These are phyloP conservation scores for Fusarium sp. DNA, from an alignment of 2,329 filamentous ascomycete species.

Conservation along the genomic window DNA sequence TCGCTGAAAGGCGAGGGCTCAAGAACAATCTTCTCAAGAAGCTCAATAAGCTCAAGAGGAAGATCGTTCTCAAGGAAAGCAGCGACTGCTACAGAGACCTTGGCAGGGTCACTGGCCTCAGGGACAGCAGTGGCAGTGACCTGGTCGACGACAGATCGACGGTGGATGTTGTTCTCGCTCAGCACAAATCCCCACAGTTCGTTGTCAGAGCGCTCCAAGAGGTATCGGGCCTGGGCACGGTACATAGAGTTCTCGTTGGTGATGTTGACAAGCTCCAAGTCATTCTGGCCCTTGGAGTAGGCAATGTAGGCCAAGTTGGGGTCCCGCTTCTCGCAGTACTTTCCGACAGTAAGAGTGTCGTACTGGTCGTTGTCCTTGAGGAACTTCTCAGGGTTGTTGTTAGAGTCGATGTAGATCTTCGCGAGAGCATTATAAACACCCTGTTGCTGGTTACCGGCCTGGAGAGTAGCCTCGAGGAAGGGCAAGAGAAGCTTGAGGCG, in stretches of 20 bases:
- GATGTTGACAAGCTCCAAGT: slow-evolving; percentile 95
- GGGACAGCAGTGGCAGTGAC: slow-evolving; percentile 96
- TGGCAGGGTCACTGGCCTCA: slow-evolving; percentile 90
- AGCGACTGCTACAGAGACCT: slow-evolving; percentile 94
- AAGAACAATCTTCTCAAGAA: slow-evolving; percentile 99
- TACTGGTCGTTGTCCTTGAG: slow-evolving; percentile 98
- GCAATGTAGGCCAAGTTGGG: slow-evolving; percentile 95
- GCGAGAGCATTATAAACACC: slow-evolving; percentile 97
- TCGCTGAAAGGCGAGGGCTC: slow-evolving; percentile 99
- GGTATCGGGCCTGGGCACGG: slow-evolving; percentile 94
- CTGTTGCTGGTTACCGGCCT: slow-evolving; percentile 92
- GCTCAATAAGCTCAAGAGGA: slow-evolving; percentile 93
- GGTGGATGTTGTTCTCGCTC: slow-evolving; percentile 94
- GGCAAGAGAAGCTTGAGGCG: slow-evolving; percentile 94
- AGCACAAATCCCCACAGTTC: slow-evolving; percentile 97
- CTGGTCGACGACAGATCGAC: slow-evolving; percentile 93
- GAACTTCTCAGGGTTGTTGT: slow-evolving; percentile 98
- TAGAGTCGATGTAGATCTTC: slow-evolving; percentile 99
- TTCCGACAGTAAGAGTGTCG: slow-evolving; percentile 90
- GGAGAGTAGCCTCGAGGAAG: slow-evolving; percentile 93
- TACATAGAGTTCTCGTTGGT: slow-evolving; percentile 99
- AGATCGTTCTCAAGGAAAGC: slow-evolving; percentile 92
- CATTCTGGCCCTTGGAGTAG: slow-evolving; percentile 96
- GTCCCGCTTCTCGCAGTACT: slow-evolving; percentile 99
- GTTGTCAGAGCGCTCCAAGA: slow-evolving; percentile 87